Evolutionary conservation across 495 filamentous ascomycete genomes (phyloP).

Genomic region (Penicillium goetzii): DNA sequence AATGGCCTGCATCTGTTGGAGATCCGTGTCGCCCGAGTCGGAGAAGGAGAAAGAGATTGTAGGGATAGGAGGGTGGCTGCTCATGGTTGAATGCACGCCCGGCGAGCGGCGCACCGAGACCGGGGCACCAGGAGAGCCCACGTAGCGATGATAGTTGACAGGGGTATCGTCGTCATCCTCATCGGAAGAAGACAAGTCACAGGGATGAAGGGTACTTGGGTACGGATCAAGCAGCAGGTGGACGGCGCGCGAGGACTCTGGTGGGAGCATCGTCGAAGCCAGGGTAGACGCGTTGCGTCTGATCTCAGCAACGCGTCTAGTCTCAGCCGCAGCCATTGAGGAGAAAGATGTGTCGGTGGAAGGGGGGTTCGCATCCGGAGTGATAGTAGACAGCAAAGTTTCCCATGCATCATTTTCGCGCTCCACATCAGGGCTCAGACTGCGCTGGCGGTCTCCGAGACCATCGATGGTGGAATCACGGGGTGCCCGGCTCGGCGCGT

Average conservation of each 20-base stretch:
- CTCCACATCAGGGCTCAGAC: conserved; percentile 72
- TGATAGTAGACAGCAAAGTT: conserved; percentile 75
- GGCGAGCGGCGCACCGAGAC: conserved; percentile 33
- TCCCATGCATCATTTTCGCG: conserved; percentile 69
- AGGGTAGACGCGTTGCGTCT: conserved; percentile 33
- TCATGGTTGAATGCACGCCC: conserved; percentile 40
- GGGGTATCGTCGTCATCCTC: conserved; percentile 36
- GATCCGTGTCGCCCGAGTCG: conserved; percentile 44
- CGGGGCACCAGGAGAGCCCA: conserved; percentile 21
- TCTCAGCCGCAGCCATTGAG: conserved; percentile 54
- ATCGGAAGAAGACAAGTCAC: conserved; percentile 42
- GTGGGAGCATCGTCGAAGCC: conserved; percentile 26
- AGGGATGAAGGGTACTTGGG: conserved; percentile 47
- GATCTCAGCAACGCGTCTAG: conserved; percentile 25
- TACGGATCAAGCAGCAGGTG: conserved; percentile 45
- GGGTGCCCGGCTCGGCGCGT: conserved; percentile 24
- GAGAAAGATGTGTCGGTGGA: conserved; percentile 81
- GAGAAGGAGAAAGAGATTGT: conserved; percentile 42
- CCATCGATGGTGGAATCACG: conserved; percentile 60
- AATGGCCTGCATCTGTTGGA: conserved; percentile 69
- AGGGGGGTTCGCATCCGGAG: conserved; percentile 77
- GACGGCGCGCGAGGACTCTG: conserved; percentile 23
- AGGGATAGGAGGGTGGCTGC: conserved; percentile 45
- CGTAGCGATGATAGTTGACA: conserved; percentile 18
- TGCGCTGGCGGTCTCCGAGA: conserved; percentile 81